Evolutionary conservation across 306 rosid species (phyloP), one percentile per base, ranked within the genome.

Genomic region (Acacia confusa): DNA sequence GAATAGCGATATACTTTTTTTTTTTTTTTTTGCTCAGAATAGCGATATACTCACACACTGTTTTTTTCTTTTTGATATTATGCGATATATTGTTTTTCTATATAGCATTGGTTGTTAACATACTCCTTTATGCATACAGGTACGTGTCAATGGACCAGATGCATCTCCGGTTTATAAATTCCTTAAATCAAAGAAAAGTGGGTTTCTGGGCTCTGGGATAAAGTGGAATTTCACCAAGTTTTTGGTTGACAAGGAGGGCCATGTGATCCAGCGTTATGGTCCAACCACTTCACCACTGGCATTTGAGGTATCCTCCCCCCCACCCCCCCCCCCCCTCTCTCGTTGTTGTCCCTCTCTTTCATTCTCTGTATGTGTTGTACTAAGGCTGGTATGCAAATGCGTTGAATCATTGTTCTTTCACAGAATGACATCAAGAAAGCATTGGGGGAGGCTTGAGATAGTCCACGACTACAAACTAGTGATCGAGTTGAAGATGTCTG

Each of bases 141-240:
- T 96, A 57, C 91, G 94, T 43, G 92, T 89, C 38, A 96, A 93
- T 69, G 99, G 99, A 81, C 65, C 88, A 64, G 82, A 90, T 16
- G 17, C 97, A 10, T 89, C 84, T 52, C 94, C 97, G 13, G 84
- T 95, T 0, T 96, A 81, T 82, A 93, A 84, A 86, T 96, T 89
- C 80, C 90, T 93, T 6, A 96, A 96, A 85, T 68, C 94, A 25
- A 87, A 85, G 75, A 93, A 89, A 86, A 7, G 71, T 41, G 99
- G 98, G 78, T 67, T 81, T 47, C 2, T 88, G 76, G 97, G 99
- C 25, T 45, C 91, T 2, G 83, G 92, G 74, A 91, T 96, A 53
- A 93, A 96, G 86, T 96, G 99, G 99, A 96, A 96, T 89, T 96
- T 96, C 87, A 91, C 98, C 5, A 96, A 96, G 90, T 96, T 96